Evolutionary conservation across 345 rosid genomes (phyloP), one percentile per base, ranked within the genome.

Genomic region (Streptanthus diversifolius): DNA sequence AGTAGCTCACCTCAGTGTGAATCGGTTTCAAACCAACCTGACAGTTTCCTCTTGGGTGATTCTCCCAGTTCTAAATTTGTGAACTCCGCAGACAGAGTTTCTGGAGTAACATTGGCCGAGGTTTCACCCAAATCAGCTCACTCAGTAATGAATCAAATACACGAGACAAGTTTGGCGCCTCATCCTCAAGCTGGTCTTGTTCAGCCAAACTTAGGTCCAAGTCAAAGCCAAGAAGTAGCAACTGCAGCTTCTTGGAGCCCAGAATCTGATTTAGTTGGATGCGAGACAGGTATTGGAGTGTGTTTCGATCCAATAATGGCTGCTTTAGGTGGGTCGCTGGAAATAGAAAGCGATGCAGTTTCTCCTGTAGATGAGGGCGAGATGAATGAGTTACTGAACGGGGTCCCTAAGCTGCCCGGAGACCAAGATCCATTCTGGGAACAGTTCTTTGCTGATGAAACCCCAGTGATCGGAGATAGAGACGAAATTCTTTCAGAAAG

Each of bases 371-470:
- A 53, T 0, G 87, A 80, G 62, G 67, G 44, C 40, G 82, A 84
- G 57, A 68, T 77, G 60, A 83, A 80, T 40, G 80, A 75, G 41
- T 70, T 88, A 66, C 66, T 81, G 29, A 87, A 85, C 32, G 86
- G 61, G 45, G 70, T 53, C 27, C 79, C 85, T 60, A 82, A 77
- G 80, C 93, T 91, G 61, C 93, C 90, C 0, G 81, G 84, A 61
- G 76, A 83, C 44, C 80, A 76, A 67, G 83, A 88, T 57, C 68
- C 74, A 25, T 90, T 92, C 71, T 88, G 92, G 95, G 91, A 86
- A 64, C 90, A 85, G 73, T 83, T 87, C 66, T 83, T 88, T 66
- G 53, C 79, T 11, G 76, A 76, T 27, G 82, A 77, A 32, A 84
- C 78, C 62, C 87, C 85, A 11, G 64, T 36, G 5, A 66, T 74